phyloP scores from a whole-genome alignment of 768 basidiomycete genomes.

The Hygrocybe coccinea region DNA sequence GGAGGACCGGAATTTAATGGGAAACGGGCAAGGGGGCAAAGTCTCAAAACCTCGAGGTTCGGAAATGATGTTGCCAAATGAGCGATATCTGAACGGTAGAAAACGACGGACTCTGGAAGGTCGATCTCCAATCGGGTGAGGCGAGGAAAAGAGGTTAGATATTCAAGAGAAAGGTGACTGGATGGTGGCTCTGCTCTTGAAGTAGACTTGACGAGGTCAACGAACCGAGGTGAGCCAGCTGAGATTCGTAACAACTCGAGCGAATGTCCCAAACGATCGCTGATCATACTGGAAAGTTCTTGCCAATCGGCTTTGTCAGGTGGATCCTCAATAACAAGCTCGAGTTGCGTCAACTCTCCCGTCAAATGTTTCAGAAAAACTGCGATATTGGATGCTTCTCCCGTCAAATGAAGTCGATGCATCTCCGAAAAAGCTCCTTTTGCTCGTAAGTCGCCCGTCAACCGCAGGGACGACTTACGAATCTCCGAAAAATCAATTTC shows the following conservation, averaged over 20 bases:
- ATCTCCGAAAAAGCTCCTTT: conserved; percentile 55
- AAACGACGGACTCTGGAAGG: conserved; percentile 69
- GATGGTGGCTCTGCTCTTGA: conserved; percentile 58
- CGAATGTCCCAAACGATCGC: conserved; percentile 55
- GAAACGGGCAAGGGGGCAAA: conserved; percentile 68
- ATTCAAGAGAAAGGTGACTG: conserved; percentile 56
- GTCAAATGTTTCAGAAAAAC: conserved; percentile 68
- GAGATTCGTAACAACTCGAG: conserved; percentile 58
- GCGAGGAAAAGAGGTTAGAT: conserved; percentile 48
- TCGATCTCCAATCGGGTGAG: conserved; percentile 69
- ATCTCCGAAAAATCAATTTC: conserved; percentile 74
- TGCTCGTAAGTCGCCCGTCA: conserved; percentile 56
- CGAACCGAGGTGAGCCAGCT: conserved; percentile 71
- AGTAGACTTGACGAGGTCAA: conserved; percentile 74
- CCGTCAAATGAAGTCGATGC: conserved; percentile 60
- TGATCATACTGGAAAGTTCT: conserved; percentile 59
- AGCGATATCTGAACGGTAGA: conserved; percentile 56
- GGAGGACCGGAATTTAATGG: conserved; percentile 48
- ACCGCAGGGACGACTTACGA: conserved; percentile 60
- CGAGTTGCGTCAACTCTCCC: conserved; percentile 60
- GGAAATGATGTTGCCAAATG: conserved; percentile 59
- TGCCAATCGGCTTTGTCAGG: conserved; percentile 73
- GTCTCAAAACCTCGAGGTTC: conserved; percentile 59
- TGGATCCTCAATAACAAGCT: conserved; percentile 76
- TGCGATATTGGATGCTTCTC: conserved; percentile 63